Evolutionary conservation across 2,329 filamentous ascomycete genomes (phyloP).

Genomic region (Ilyonectria sp.): DNA sequence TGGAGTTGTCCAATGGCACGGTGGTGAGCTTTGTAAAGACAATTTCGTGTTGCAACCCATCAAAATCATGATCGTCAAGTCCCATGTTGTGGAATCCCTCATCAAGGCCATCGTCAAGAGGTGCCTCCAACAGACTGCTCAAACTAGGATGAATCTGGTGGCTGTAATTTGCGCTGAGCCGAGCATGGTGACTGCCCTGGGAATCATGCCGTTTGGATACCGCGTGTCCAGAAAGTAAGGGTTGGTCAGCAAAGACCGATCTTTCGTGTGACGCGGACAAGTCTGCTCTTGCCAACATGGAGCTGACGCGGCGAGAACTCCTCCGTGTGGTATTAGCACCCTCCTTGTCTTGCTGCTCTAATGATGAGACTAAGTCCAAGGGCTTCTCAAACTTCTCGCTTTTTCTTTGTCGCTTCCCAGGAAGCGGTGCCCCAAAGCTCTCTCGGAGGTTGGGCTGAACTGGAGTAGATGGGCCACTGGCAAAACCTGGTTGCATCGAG

Average conservation of each 20-base stretch:
- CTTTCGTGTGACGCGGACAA: constrained; percentile 88
- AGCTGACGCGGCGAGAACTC: constrained; percentile 87
- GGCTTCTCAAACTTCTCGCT: constrained; percentile 67
- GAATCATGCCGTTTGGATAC: constrained; percentile 79
- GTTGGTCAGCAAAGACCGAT: constrained; percentile 81
- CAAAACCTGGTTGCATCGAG: constrained; percentile 77
- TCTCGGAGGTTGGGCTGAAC: constrained; percentile 80
- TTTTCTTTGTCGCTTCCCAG: constrained; percentile 68
- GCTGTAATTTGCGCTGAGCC: constrained; percentile 59
- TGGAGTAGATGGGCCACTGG: constrained; percentile 84
- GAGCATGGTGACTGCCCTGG: constrained; percentile 64
- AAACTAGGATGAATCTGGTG: constrained; percentile 66
- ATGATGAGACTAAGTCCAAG: constrained; percentile 76
- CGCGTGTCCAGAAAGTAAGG: constrained; percentile 56
- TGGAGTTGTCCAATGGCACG: constrained; percentile 73
- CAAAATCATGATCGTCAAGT: constrained; percentile 79
- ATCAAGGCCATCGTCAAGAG: constrained; percentile 79
- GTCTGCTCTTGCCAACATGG: constrained; percentile 88
- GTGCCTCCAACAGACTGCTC: constrained; percentile 77
- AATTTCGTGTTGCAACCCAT: constrained; percentile 81
- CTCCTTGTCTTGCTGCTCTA: constrained; percentile 77
- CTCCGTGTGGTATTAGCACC: constrained; percentile 67
- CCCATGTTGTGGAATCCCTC: constrained; percentile 82
- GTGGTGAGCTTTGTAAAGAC: constrained; percentile 79
- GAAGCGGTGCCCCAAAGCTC: constrained; percentile 76